A percentile compares a stretch with the other conserved stretches of the same genome.
Evolutionary conservation across 2,329 filamentous ascomycete species (phyloP).

Genomic region (Allantophomopsis lycopodina): DNA sequence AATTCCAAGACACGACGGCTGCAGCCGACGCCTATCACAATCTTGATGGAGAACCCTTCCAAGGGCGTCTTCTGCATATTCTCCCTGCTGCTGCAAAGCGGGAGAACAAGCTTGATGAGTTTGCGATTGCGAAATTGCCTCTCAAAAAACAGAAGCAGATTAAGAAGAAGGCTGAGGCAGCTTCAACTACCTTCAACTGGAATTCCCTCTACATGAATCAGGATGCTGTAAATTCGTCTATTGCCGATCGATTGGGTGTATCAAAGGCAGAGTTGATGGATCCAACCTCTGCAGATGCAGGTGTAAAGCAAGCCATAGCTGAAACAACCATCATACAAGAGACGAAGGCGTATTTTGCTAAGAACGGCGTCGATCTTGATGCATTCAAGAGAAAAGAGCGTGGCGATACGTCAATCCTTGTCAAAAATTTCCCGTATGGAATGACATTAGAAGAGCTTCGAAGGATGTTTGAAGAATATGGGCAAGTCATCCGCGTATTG

Average conservation of each 20-base stretch:
- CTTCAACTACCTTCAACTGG: conserved; percentile 80
- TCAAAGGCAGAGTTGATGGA: conserved; percentile 87
- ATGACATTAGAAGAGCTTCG: conserved; percentile 68
- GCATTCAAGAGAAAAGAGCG: conserved; percentile 77
- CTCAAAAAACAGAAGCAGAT: conserved; percentile 91
- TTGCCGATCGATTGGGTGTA: conserved; percentile 75
- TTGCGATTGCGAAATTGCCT: conserved; percentile 77
- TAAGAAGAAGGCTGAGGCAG: conserved; percentile 68
- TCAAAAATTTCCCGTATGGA: conserved; percentile 89
- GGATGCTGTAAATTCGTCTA: conserved; percentile 84
- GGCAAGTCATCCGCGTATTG: conserved; percentile 65
- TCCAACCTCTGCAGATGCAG: conserved; percentile 88
- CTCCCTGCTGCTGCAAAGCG: conserved; percentile 74
- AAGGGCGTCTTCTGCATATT: conserved; percentile 84
- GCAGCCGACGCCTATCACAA: conserved; percentile 69
- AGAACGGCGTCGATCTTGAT: conserved; percentile 82
- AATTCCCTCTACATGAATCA: conserved; percentile 99
- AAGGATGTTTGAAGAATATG: conserved; percentile 74
- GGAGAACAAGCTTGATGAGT: conserved; percentile 73
- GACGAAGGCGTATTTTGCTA: conserved; percentile 79
- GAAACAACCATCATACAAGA: conserved; percentile 96
- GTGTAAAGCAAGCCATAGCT: conserved; percentile 90
- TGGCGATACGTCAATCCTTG: conserved; percentile 75
- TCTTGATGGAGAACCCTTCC: conserved; percentile 76
- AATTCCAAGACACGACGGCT: conserved; percentile 57